Evolutionary conservation across 768 basidiomycete species (phyloP), one percentile per base, ranked within the genome.

Genomic region (Boletales sp.): DNA sequence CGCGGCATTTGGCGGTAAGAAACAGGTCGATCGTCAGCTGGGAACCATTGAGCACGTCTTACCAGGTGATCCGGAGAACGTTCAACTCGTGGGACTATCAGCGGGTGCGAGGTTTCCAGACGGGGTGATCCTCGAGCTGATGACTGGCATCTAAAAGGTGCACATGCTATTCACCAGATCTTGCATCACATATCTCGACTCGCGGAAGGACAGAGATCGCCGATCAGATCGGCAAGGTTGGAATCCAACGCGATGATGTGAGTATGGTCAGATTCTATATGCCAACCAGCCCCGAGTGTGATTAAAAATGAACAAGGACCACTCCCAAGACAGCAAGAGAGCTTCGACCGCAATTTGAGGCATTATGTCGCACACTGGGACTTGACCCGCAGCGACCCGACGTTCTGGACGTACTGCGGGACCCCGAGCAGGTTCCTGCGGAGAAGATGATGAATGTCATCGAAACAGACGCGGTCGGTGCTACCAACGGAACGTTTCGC

Each of bases 231-330:
- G 12, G 87, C 84, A 10, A 62, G 78, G 8, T 62, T 88, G 17
- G 83, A 87, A 60, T 90, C 87, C 4, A 91, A 91, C 57, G 82
- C 84, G 0, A 84, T 91, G 27, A 58, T 84, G 81, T 85, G 56
- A 45, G 81, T 67, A 7, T 41, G 45, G 12, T 40, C n/a, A n/a
- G n/a, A n/a, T 19, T 40, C 32, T 29, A 1, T 17, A 29, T 19
- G 27, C 5, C 5, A 27, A 27, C 24, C 24, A 27, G 7, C 5
- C 5, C 5, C 24, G 24, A 27, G 24, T 15, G 5, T 2, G 12
- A 30, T 34, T 5, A 5, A 30, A 40, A 18, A 31, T 15, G 39
- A 19, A 40, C 2, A 14, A 79, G 80, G 40, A 71, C 72, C 5
- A 71, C 76, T 40, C 86, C 86, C 0, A 83, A 84, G 59, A 79